A percentile compares a stretch with the other conserved stretches of the same genome.
These are phyloP conservation scores for Lyophyllum semitale DNA, from an alignment of 768 basidiomycete genomes.

Conservation along the genomic window DNA sequence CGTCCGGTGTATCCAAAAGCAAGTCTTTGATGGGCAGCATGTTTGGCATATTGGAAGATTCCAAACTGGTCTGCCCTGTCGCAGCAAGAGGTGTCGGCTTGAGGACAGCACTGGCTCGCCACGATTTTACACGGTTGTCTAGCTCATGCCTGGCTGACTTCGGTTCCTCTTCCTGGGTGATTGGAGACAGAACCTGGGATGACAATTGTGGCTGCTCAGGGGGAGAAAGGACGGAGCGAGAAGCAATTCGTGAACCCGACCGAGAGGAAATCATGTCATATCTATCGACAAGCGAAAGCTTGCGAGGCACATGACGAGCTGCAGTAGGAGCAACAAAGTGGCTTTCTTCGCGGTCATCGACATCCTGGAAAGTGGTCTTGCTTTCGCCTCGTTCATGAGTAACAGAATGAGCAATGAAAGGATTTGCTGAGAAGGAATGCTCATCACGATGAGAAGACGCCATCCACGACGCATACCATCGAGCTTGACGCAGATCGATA, in stretches of 20 bases:
- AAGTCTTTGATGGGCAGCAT: slow-evolving; percentile 34
- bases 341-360: slow-evolving; percentile 38
- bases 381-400: slow-evolving; percentile 59
- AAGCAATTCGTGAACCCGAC: slow-evolving; percentile 30
- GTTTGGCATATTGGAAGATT: slow-evolving; percentile 54
- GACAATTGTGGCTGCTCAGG: slow-evolving; percentile 25
- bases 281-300: slow-evolving; percentile 70
- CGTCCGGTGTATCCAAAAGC: slow-evolving; percentile 27
- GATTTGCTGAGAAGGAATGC: slow-evolving; percentile 35
- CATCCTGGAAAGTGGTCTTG: slow-evolving; percentile 45
- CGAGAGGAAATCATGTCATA: slow-evolving; percentile 48
- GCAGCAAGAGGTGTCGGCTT: slow-evolving; percentile 49
- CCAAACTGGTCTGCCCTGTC: slow-evolving; percentile 51
- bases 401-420: slow-evolving; percentile 43
- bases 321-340: slow-evolving; percentile 34
- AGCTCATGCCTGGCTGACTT: slow-evolving; percentile 52
- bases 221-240: slow-evolving; percentile 26
- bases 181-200: slow-evolving; percentile 53
- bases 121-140: slow-evolving; percentile 60
- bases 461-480: slow-evolving; percentile 79
- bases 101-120: slow-evolving; percentile 61
- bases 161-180: slow-evolving; percentile 63
- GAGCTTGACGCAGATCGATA: slow-evolving; percentile 72
- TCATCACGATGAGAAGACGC: slow-evolving; percentile 52
- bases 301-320: slow-evolving; percentile 59